A percentile compares a stretch with the other conserved stretches of the same genome.
Evolutionary conservation across 768 basidiomycete species (phyloP).

Genomic region (Lepiota venenata): DNA sequence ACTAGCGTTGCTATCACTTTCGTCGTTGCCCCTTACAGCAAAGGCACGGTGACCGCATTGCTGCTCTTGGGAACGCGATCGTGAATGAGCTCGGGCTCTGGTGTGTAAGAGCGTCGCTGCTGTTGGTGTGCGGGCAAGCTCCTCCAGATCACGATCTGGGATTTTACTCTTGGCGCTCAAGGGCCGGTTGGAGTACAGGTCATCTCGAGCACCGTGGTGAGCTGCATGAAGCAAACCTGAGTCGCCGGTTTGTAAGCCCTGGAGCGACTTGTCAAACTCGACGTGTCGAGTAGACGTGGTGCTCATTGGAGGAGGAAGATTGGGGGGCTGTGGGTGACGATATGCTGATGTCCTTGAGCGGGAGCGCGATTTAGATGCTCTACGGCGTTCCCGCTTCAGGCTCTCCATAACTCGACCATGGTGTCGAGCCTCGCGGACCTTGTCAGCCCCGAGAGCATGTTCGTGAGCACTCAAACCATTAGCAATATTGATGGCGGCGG

Average conservation of each 20-base stretch:
- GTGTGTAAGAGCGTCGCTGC: constrained; percentile 1
- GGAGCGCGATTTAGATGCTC: constrained; percentile 39
- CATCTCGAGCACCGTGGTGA: constrained; percentile 32
- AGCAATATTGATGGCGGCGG: constrained; percentile 12
- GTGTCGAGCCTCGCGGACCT: constrained; percentile 9
- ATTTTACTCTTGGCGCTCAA: constrained; percentile 52
- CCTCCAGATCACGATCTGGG: constrained; percentile 56
- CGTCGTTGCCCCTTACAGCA: constrained; percentile 86
- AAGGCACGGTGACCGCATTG: constrained; percentile 51
- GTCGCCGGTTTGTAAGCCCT: constrained; percentile 35
- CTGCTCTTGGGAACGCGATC: constrained; percentile 57
- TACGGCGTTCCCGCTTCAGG: constrained; percentile 13
- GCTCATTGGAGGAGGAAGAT: constrained; percentile 32
- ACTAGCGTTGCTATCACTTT: constrained; percentile 82
- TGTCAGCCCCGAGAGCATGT: constrained; percentile 17
- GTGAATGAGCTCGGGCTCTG: constrained; percentile 10
- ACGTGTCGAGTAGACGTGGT: constrained; percentile 46
- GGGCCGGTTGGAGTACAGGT: constrained; percentile 24
- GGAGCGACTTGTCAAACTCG: constrained; percentile 38
- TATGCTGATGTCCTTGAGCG: constrained; percentile 37
- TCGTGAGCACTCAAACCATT: constrained; percentile 11
- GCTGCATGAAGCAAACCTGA: constrained; percentile 19
- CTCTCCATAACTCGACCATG: constrained; percentile 5
- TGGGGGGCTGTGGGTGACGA: constrained; percentile 44
- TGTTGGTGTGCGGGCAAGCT: constrained; percentile 8